Percentiles rank a stretch among this genome's conserved stretches.
Conservation (phyloP, 140 eudicot species). For the Stevia rebaudiana region DNA sequence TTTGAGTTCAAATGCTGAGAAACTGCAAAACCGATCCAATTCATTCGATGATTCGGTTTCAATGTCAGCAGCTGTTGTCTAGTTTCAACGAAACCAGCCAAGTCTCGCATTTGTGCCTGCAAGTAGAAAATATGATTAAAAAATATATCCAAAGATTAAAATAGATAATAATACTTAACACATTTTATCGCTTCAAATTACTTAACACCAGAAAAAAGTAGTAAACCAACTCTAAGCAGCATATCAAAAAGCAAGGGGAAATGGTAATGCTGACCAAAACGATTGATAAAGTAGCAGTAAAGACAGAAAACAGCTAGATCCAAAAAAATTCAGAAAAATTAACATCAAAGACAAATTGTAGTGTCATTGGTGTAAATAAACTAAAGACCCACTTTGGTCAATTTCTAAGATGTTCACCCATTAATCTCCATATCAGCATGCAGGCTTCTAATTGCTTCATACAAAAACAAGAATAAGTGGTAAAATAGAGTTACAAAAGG, state of each 20-base stretch:
- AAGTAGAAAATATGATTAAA: not conserved
- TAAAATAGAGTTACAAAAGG: not conserved
- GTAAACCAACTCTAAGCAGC: not conserved
- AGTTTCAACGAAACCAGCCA: conserved; percentile 94
- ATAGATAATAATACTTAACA: not conserved
- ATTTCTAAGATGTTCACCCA: conserved; percentile 1
- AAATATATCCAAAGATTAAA: not conserved
- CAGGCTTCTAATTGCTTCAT: not conserved
- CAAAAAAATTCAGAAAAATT: not conserved
- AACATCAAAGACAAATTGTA: not conserved
- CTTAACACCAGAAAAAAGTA: not conserved
- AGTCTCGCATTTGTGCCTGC: conserved; percentile 99
- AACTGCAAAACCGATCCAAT: conserved; percentile 98
- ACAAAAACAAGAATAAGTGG: not conserved
- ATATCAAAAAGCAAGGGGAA: not conserved
- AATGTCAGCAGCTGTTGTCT: conserved; percentile 83
- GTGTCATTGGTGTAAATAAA: not conserved
- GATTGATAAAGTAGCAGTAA: not conserved
- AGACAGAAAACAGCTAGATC: not conserved
- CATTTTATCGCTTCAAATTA: not conserved
- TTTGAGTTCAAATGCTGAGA: conserved; percentile 84
- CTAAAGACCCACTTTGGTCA: not conserved
- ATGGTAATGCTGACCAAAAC: not conserved
- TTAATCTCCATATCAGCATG: not conserved
- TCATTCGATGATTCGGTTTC: conserved; percentile 97